Conservation (phyloP, 2,329 filamentous ascomycete species). For the Arthrobotrys musiformis region DNA sequence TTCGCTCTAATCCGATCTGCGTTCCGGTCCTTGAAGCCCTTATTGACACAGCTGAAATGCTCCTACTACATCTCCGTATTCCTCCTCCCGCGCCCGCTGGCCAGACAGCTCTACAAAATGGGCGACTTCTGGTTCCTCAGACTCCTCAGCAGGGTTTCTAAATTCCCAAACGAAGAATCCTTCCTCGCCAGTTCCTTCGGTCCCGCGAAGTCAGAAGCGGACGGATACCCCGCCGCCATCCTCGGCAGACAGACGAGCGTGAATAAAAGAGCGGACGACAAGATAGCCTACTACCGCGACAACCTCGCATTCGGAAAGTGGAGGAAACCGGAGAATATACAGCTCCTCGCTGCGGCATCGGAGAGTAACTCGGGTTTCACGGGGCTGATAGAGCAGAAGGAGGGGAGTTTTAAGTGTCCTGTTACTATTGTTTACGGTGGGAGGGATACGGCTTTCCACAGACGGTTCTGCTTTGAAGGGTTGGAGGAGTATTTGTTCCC, state of each 20-base stretch:
- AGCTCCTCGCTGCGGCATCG: constrained; percentile 28
- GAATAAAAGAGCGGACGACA: constrained; percentile 30
- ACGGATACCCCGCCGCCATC: constrained; percentile 42
- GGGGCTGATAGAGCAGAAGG: constrained; percentile 28
- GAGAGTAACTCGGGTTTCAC: constrained; percentile 32
- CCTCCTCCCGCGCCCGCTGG: constrained; percentile 33
- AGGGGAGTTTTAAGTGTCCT: constrained; percentile 36
- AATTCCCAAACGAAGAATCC: constrained; percentile 30
- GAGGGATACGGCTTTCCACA: constrained; percentile 36
- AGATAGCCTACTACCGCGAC: constrained; percentile 53
- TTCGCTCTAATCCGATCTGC: constrained; percentile 45
- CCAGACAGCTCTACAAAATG: constrained; percentile 42
- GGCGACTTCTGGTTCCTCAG: constrained; percentile 53
- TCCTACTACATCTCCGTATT: constrained; percentile 48
- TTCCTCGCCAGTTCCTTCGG: constrained; percentile 39
- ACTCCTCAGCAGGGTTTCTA: constrained; percentile 19
- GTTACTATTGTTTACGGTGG: constrained; percentile 47
- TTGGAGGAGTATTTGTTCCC: constrained; percentile 40
- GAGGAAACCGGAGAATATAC: constrained; percentile 43
- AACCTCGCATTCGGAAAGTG: constrained; percentile 33
- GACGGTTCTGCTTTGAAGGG: constrained; percentile 50
- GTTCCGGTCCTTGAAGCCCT: constrained; percentile 24
- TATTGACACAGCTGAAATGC: constrained; percentile 35
- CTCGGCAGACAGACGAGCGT: constrained; percentile 28
- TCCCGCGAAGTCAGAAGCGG: constrained; percentile 25